Base-by-base conservation (phyloP, 2,329 filamentous ascomycete genomes). In the Sporothrix sp. region DNA sequence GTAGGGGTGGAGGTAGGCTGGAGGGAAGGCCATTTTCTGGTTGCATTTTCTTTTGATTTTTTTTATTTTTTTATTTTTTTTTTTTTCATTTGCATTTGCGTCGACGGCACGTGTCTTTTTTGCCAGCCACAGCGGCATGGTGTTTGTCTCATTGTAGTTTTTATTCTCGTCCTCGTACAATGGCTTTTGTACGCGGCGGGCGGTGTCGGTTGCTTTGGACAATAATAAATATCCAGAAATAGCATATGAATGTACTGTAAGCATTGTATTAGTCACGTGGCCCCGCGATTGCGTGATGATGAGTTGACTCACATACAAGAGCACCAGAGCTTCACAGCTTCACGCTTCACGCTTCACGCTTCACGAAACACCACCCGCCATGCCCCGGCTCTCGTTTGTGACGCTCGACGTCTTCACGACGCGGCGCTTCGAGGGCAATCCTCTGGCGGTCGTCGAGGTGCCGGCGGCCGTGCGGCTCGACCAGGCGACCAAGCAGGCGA, bases 391-490 rank as follows among this genome's bases (percentile, higher is more conserved):
- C 50, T 59, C 68, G 18, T 79, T 75, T 58, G 62, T 70, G 42
- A 79, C 76, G 32, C 68, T 79, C 58, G 75, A 80, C 60, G 76
- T 80, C 66, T 80, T 81, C 65, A 79, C 76, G 40, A 62, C 64
- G 25, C 70, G 64, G 1, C 68, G 65, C 49, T 77, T 71, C 62
- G 61, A 66, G 40, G 80, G 81, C 57, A 82, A 82, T 60, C 79
- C 78, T 2, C 71, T 84, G 33, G 79, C 78, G 30, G 68, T 84
- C 21, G 73, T 83, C 54, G 67, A 71, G 43, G 66, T 82, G 54
- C 76, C 75, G 2, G 52, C 60, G 16, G 57, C 63, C n/a, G 58
- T 59, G 13, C 3, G 33, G 14, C 65, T 81, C 20, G 68, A 69
- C 2, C 72, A 77, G 58, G 61, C 66, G 2, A 70, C 73, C 59